phyloP scores from a whole-genome alignment of 176 grass and related monocot species.

The Typha latifolia region DNA sequence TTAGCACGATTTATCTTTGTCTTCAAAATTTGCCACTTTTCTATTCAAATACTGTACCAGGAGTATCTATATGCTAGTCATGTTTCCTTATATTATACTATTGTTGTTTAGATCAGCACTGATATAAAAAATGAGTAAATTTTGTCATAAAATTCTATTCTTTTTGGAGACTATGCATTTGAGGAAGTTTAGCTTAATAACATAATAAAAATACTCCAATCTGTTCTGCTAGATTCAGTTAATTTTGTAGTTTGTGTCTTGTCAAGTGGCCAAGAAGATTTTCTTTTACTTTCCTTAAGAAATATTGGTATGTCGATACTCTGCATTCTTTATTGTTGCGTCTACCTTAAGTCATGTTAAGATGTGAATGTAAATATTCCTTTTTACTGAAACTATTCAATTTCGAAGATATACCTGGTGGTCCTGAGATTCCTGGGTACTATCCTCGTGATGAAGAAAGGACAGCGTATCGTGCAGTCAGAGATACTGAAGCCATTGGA shows the following conservation, averaged over 20 bases:
- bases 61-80: too few species aligned
- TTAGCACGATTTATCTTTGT: too few species aligned
- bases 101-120: too few species aligned
- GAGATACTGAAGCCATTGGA: slow-evolving; percentile 64
- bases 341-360: not conserved
- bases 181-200: too few species aligned
- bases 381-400: slow-evolving; percentile 23
- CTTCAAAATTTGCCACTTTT: too few species aligned
- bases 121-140: too few species aligned
- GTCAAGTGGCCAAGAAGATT: not conserved
- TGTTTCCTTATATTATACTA: too few species aligned
- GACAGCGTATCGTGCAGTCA: slow-evolving; percentile 52
- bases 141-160: too few species aligned
- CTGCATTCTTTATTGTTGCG: not conserved
- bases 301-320: not conserved
- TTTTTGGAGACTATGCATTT: too few species aligned
- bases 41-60: too few species aligned
- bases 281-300: not conserved
- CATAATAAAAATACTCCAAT: too few species aligned
- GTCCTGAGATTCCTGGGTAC: slow-evolving; percentile 37
- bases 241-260: not conserved
- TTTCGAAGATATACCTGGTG: slow-evolving; percentile 43
- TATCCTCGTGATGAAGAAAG: slow-evolving; percentile 66
- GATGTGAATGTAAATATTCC: not conserved
- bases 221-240: not conserved